These are phyloP conservation scores for Gleditsia sinensis DNA, from an alignment of 306 rosid genomes.

Conservation along the genomic window DNA sequence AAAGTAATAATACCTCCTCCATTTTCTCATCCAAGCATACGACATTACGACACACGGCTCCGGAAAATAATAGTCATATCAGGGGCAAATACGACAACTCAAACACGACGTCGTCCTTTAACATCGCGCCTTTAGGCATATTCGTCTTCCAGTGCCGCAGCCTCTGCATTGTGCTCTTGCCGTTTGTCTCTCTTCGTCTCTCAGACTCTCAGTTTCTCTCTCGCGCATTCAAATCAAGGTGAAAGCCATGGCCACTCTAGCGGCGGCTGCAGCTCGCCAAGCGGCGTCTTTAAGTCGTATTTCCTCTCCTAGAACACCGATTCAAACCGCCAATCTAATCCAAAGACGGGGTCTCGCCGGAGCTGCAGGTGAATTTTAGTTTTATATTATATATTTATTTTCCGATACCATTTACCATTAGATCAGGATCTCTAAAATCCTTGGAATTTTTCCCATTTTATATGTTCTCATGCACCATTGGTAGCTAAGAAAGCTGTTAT, in stretches of 20 bases:
- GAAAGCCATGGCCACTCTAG: slow-evolving; percentile 69
- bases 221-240: slow-evolving; percentile 24
- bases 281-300: slow-evolving; percentile 60
- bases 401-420: slow-evolving; percentile 28
- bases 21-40: not conserved
- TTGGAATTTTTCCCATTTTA: not conserved
- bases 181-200: slow-evolving; percentile 1
- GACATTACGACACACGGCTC: not conserved
- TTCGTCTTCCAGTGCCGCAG: not conserved
- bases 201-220: not conserved
- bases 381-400: not conserved
- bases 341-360: slow-evolving; percentile 86
- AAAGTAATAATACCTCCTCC: no score
- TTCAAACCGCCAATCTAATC: slow-evolving; percentile 50
- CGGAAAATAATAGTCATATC: not conserved
- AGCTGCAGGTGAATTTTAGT: slow-evolving; percentile 61
- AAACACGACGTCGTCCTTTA: slow-evolving; percentile 21
- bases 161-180: not conserved
- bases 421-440: slow-evolving; percentile 18
- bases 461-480: not conserved
- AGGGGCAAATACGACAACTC: not conserved
- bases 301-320: slow-evolving; percentile 50
- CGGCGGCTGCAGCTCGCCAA: slow-evolving; percentile 73
- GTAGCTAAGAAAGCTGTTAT: not conserved
- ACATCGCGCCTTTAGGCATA: not conserved